Percentiles rank a stretch among this genome's conserved stretches.
Evolutionary conservation across 345 rosid species (phyloP).

Genomic region (Brassica cretica): DNA sequence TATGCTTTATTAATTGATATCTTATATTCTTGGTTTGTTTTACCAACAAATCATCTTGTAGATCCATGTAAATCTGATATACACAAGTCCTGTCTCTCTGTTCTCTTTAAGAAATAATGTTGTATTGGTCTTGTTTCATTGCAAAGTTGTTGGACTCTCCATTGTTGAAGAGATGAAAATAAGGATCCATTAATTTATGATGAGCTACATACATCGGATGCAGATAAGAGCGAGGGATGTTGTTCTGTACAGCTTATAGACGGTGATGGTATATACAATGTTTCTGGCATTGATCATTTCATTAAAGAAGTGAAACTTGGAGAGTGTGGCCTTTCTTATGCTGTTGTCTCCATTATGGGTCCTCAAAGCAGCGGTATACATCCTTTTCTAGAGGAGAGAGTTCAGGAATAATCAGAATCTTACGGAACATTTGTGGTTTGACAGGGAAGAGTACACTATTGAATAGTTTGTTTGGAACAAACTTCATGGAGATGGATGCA

Average conservation of each 20-base stretch:
- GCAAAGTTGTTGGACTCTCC: not conserved
- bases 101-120: constrained; percentile 7
- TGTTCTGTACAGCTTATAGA: constrained; percentile 86
- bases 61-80: constrained; percentile 12
- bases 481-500: constrained; percentile 97
- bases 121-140: not conserved
- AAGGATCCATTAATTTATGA: not conserved
- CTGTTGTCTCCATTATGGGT: constrained; percentile 94
- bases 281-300: constrained; percentile 57
- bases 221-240: constrained; percentile 49
- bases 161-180: not conserved
- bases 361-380: constrained; percentile 92
- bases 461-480: constrained; percentile 80
- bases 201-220: not conserved
- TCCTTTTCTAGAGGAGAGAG: not conserved
- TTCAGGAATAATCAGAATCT: not conserved
- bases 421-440: constrained; percentile 30
- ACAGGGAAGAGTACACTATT: constrained; percentile 94
- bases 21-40: too few relatives aligned
- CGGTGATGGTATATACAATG: constrained; percentile 76
- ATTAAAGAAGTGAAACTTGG: constrained; percentile 65
- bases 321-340: constrained; percentile 88
- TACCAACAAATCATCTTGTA: not conserved
- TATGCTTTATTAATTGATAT: too few relatives aligned
- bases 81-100: not conserved